Evolutionary conservation across 176 grass and related monocot species (phyloP).

Genomic region (Tuctoria greenei): DNA sequence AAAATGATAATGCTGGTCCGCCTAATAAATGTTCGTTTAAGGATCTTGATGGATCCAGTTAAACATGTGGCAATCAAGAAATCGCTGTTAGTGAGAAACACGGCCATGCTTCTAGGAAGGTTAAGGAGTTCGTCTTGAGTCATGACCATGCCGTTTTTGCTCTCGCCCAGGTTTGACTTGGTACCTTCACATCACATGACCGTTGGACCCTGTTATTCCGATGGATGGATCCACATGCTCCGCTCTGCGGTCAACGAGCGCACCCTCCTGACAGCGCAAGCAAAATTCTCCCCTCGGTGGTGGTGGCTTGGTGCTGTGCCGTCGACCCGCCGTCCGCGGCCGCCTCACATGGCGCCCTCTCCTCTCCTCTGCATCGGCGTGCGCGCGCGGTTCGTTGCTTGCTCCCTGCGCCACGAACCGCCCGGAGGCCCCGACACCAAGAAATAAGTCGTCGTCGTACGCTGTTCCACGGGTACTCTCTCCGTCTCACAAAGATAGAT

Average conservation of each 20-base stretch:
- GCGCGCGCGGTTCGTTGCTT: slow-evolving; percentile 16
- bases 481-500: no score
- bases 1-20: not conserved
- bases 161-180: not conserved
- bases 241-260: slow-evolving; percentile 27
- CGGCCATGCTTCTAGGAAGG: not conserved
- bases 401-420: slow-evolving; percentile 20
- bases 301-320: not conserved
- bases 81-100: not conserved
- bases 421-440: not conserved
- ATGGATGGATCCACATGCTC: not conserved
- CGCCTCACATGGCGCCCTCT: not conserved
- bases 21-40: not conserved
- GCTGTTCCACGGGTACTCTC: slow-evolving; percentile 11
- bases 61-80: not conserved
- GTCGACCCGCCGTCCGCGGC: slow-evolving; percentile 1
- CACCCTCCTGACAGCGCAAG: not conserved
- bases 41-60: not conserved
- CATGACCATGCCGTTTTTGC: not conserved
- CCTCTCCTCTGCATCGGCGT: not conserved
- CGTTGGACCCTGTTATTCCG: not conserved
- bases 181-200: no score
- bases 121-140: not conserved
- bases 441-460: not conserved
- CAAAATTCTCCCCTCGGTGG: not conserved